Evolutionary conservation across 139 green algal genomes (phyloP), one percentile per base, ranked within the genome.

Genomic region (Pedinophyceae sp.): DNA sequence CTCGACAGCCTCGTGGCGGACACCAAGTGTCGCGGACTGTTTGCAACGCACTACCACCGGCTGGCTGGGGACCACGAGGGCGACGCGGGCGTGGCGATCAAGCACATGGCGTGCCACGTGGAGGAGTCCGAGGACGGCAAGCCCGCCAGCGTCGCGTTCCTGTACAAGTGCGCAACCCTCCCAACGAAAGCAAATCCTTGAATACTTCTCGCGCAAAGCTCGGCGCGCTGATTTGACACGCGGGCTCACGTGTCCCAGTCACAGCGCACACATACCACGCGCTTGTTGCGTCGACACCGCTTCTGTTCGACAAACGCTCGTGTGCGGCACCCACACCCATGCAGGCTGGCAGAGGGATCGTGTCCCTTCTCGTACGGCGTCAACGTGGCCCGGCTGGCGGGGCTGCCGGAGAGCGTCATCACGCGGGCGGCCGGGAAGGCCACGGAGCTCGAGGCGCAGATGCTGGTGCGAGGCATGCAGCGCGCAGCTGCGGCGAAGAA

Each of bases 11-110:
- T 97, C 24, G 70, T 70, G 13, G 43, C 70, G 41, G n/a, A 57
- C 19, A 55, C 24, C 6, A n/a, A 65, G 34, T 93, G 78, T 73
- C 74, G 82, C 23, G 81, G 78, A 17, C 62, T 99, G 25, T 97
- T 99, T 72, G 89, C 86, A 18, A 99, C 92, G 10, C 92, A 99
- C 76, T 99, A 96, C 68, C 91, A 97, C 68, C 62, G 74, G 40
- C 66, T 94, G 16, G 74, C 79, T 1, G 74, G 86, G 34, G 76
- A 78, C 25, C 65, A 83, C 55, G 67, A 55, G 41, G 38, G 23
- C n/a, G 76, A 87, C 60, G 55, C 67, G 0, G 22, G 41, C 15
- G 69, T 93, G 5, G 61, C 73, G 5, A 65, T 90, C 50, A 76
- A 77, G 59, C 88, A 96, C 73, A 95, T 96, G 85, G 83, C 62